phyloP scores from a whole-genome alignment of 768 basidiomycete species.

The Trametes cingulata region DNA sequence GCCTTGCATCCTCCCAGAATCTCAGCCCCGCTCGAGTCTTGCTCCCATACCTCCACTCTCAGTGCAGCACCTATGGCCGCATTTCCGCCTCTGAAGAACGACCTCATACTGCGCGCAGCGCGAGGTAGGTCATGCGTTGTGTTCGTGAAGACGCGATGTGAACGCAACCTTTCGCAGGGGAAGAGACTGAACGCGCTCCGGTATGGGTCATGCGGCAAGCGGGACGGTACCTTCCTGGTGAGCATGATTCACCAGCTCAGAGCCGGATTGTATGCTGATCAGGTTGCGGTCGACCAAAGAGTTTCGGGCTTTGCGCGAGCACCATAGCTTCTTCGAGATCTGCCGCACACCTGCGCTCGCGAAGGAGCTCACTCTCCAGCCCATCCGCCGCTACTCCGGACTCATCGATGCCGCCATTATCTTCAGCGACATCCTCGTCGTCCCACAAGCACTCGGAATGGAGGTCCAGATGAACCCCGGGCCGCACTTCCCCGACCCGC shows the following conservation, averaged over 20 bases:
- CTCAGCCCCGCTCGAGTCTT: neutral
- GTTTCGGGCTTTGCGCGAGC: slow-evolving; percentile 82
- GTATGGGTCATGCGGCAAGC: slow-evolving; percentile 99
- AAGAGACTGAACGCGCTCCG: slow-evolving; percentile 88
- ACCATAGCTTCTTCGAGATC: slow-evolving; percentile 93
- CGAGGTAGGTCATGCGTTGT: slow-evolving; percentile 48
- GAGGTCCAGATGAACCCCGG: slow-evolving; percentile 92
- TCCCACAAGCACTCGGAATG: slow-evolving; percentile 98
- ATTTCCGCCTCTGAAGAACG: slow-evolving; percentile 82
- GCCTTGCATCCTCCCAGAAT: neutral
- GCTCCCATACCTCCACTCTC: neutral
- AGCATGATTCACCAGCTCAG: slow-evolving; percentile 21
- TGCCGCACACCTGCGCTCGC: slow-evolving; percentile 92
- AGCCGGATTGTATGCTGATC: too few species aligned
- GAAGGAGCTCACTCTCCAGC: slow-evolving; percentile 88
- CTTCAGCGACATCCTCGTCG: slow-evolving; percentile 96
- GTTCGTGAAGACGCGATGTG: neutral
- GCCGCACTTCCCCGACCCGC: slow-evolving; percentile 85
- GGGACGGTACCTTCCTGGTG: slow-evolving; percentile 92
- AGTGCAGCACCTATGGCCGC: slow-evolving; percentile 33
- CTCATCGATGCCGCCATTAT: slow-evolving; percentile 96
- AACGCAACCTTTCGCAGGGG: slow-evolving; percentile 45
- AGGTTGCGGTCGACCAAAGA: slow-evolving; percentile 50
- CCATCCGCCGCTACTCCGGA: slow-evolving; percentile 83
- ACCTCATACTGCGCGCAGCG: slow-evolving; percentile 87